Evolutionary conservation across 306 rosid genomes (phyloP).

Genomic region (Dalbergia cultrata): DNA sequence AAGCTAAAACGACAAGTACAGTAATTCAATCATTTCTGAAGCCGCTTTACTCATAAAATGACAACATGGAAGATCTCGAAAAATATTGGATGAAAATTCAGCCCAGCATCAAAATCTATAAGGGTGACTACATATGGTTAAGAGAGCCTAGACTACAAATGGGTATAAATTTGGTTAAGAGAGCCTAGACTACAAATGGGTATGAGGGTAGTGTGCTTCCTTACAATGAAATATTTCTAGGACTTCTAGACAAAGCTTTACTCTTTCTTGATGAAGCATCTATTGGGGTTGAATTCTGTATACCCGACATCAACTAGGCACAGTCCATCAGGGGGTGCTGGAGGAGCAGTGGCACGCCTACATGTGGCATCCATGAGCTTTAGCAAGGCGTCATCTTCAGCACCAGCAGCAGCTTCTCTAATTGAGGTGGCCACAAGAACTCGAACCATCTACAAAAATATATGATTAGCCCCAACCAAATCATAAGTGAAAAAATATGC

Average conservation of each 20-base stretch:
- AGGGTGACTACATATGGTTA: neutral
- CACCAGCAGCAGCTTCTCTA: constrained; percentile 96
- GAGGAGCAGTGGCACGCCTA: constrained; percentile 96
- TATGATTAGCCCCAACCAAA: constrained; percentile 32
- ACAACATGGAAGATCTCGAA: constrained; percentile 10
- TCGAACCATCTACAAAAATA: constrained; percentile 80
- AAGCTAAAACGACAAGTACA: neutral
- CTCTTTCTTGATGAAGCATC: constrained; percentile 62
- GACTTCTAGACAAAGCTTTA: constrained; percentile 37
- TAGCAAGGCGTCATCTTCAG: constrained; percentile 80
- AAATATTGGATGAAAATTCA: constrained; percentile 20
- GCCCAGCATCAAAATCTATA: neutral
- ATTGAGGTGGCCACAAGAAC: constrained; percentile 93
- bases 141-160: constrained; percentile 4
- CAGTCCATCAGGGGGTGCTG: constrained; percentile 94
- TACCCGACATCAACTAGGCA: constrained; percentile 94
- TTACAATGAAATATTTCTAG: neutral
- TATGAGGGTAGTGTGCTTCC: neutral
- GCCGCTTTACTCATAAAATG: neutral
- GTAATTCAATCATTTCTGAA: neutral
- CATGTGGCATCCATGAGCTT: constrained; percentile 87
- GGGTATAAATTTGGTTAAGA: constrained; percentile 2
- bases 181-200: constrained; percentile 1
- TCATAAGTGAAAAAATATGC: neutral
- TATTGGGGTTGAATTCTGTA: constrained; percentile 63